Conservation (phyloP, 2,329 filamentous ascomycete species). For the Boeremia exigua region DNA sequence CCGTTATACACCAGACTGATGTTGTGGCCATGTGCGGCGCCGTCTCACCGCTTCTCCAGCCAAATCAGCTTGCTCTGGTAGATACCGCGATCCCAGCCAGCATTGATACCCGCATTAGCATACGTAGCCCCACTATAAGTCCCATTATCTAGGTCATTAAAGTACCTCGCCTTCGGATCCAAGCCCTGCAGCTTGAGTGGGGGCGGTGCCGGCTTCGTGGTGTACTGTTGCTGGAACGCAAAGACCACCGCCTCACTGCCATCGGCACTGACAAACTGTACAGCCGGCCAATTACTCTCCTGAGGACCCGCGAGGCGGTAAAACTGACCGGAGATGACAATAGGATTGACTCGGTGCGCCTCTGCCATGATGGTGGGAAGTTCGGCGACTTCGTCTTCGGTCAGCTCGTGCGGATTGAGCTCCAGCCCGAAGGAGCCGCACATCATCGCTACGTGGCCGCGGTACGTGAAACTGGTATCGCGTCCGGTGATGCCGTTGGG, state of each 20-base stretch:
- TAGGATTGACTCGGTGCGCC: constrained; percentile 64
- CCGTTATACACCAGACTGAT: too few relatives aligned
- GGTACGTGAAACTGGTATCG: constrained; percentile 63
- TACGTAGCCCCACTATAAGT: constrained; percentile 65
- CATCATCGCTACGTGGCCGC: constrained; percentile 72
- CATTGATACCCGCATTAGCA: constrained; percentile 67
- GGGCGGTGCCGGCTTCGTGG: constrained; percentile 61
- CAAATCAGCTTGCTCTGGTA: constrained; percentile 65
- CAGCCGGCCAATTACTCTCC: constrained; percentile 67
- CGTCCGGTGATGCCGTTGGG: constrained; percentile 65
- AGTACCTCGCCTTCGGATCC: constrained; percentile 61
- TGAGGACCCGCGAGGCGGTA: constrained; percentile 66
- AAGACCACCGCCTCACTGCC: constrained; percentile 61
- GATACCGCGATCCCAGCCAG: constrained; percentile 56
- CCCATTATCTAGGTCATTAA: constrained; percentile 57
- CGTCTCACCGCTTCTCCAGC: constrained; percentile 51
- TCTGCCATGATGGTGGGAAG: constrained; percentile 62
- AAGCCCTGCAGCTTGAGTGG: constrained; percentile 63
- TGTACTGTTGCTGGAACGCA: constrained; percentile 64
- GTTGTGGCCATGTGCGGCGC: too few relatives aligned
- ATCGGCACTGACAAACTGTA: constrained; percentile 63
- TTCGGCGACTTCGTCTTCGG: constrained; percentile 57
- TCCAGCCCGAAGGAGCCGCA: constrained; percentile 71
- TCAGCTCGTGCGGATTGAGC: constrained; percentile 62
- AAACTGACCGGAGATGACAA: constrained; percentile 65